Evolutionary conservation across 2,329 filamentous ascomycete genomes (phyloP), one percentile per base, ranked within the genome.

Genomic region (Fusarium scirpi): DNA sequence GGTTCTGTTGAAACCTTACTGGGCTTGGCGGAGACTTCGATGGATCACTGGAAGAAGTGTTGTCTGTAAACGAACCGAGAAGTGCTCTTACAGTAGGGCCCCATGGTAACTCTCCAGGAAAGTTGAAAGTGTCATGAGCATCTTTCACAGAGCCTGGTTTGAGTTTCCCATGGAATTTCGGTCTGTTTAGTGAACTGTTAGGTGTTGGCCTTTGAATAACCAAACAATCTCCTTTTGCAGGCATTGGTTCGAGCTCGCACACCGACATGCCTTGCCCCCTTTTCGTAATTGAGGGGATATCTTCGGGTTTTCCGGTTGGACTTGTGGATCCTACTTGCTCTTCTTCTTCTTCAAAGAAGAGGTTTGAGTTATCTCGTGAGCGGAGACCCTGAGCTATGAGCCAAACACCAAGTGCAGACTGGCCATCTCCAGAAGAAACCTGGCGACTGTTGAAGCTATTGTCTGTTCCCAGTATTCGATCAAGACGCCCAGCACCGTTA

Each of bases 321-420:
- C 18, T 30, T 13, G 46, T 12, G 13, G 22, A n/a, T n/a, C 38
- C 47, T 20, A 53, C 45, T 13, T 53, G 47, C 1, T 68, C 62
- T 13, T 53, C 52, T 13, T 53, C 52, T 1, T 67, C 62, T 13
- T 51, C 25, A 15, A 64, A 30, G 8, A 48, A 65, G 38, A 71
- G 8, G 1, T 59, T 58, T 8, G 77, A 76, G 51, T 70, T 75
- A 32, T 77, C 75, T 58, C 74, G 66, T 6, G 76, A 75, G 44
- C 72, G 70, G 22, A 80, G 62, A 10, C 74, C 70, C 58, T 82
- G 80, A 10, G 79, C 74, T 34, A 78, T 78, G n/a, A 82, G 76
- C 80, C 80, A 82, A 24, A 80, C 73, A 8, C 76, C 75, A 52
- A 82, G 73, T 10, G 76, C 72, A n/a, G 80, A 80, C 47, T 79